These are phyloP conservation scores for Trametes gibbosa DNA, from an alignment of 768 basidiomycete genomes.

Conservation along the genomic window DNA sequence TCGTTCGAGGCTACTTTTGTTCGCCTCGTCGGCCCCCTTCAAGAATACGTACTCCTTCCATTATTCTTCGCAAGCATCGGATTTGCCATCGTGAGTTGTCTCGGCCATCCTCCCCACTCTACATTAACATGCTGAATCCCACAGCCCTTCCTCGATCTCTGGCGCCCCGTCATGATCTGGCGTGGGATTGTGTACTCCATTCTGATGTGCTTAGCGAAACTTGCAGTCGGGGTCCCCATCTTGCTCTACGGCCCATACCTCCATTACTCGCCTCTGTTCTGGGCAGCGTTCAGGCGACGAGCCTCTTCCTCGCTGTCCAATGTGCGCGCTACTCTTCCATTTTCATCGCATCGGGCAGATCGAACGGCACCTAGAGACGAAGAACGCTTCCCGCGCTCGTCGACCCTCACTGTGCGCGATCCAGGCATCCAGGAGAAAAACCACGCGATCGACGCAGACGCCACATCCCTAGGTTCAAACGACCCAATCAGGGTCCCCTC, in stretches of 20 bases:
- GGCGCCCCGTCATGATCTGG: slow-evolving; percentile 40
- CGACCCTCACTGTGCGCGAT: neutral
- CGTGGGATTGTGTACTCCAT: slow-evolving; percentile 54
- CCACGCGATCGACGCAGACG: neutral
- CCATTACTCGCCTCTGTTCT: neutral
- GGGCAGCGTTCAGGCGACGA: neutral
- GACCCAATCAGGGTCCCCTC: neutral
- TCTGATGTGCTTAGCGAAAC: slow-evolving; percentile 56
- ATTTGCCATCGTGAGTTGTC: slow-evolving; percentile 33
- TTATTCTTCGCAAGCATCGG: slow-evolving; percentile 71
- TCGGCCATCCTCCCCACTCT: neutral
- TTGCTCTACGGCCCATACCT: slow-evolving; percentile 26
- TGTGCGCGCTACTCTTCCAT: no score
- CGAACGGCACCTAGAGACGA: neutral
- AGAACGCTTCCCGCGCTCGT: neutral
- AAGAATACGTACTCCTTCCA: slow-evolving; percentile 46
- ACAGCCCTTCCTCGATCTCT: slow-evolving; percentile 26
- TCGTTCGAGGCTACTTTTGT: slow-evolving; percentile 21
- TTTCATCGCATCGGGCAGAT: no score
- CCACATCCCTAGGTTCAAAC: neutral
- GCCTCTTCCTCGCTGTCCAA: neutral
- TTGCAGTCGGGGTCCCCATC: slow-evolving; percentile 46
- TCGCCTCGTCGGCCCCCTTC: slow-evolving; percentile 33
- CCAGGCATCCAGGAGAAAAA: neutral
- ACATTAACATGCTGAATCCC: neutral